Evolutionary conservation across 768 basidiomycete genomes (phyloP), one percentile per base, ranked within the genome.

Genomic region (Suillus subluteus): DNA sequence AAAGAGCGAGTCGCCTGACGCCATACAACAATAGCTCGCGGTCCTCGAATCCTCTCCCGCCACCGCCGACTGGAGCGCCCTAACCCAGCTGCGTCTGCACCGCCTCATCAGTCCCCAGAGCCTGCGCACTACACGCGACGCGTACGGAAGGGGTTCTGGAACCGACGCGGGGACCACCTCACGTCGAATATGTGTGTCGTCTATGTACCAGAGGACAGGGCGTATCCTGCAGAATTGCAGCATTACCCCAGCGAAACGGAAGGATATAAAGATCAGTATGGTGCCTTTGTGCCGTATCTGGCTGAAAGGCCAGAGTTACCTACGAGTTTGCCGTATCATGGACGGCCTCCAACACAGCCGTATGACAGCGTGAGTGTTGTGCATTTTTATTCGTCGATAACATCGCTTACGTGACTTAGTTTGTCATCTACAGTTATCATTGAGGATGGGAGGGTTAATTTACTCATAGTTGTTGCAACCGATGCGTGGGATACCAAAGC

Each of bases 141-240:
- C 66, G 62, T 80, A 11, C 88, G 90, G 23, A 76, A 77, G 41
- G 91, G 91, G 1, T 87, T 80, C 69, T 93, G 91, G 91, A 93
- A 93, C 69, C 73, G 83, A n/a, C 86, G 91, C 2, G 91, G 91
- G 0, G 91, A 93, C 73, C 86, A 91, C 69, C 82, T 90, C 61
- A 89, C 88, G 26, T 62, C 74, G 26, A 76, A 80, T 23, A 82
- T 82, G 58, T 88, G 79, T 70, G 80, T 91, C 68, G 90, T 93
- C 38, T 91, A 88, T 65, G 90, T 89, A 9, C 91, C 91, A 1
- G 76, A 74, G 0, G 75, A 81, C 9, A 74, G 76, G 56, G 82
- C 83, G n/a, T 88, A 87, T 70, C 91, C 91, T 1, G 68, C 72
- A 0, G 91, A 93, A 11, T 80, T 93, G 32, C 76, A 78, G 50